Base-by-base conservation (phyloP, 2,329 filamentous ascomycete genomes). In the Penicillium occitanis region DNA sequence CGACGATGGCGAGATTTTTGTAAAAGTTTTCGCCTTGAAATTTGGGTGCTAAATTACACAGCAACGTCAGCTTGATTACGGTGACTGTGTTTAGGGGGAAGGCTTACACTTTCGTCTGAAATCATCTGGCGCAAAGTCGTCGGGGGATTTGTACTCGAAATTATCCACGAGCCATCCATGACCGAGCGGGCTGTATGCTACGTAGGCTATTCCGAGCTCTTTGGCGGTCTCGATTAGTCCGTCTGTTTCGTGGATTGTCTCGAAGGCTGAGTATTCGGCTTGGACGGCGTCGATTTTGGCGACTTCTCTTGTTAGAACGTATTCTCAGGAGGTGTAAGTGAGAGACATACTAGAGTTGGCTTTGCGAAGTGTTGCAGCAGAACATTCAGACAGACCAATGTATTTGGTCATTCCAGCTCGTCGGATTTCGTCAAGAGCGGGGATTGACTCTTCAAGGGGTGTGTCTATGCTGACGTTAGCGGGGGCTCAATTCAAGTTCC, bases 271-370 rank as follows among this genome's bases (percentile, higher is more conserved):
- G 70, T 83, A 82, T 63, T 83, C 81, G 1, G 80, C 80, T 64
- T 83, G 81, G 1, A 83, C 61, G 1, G 81, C 81, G 64, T 82
- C 79, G 30, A 83, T 82, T 64, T 79, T 80, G 67, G 80, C 80
- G 61, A 83, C 81, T 83, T 61, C 28, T 1, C 5, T 37, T 61
- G 59, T 75, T 25, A 73, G 67, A 22, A n/a, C 2, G 10, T n/a
- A 22, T 19, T 2, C 44, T 11, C 8, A 11, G n/a, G 2, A 19
- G 44, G 44, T 8, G n/a, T 33, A 19, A 19, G 19, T n/a, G n/a
- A 22, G 19, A 22, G 44, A 46, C 44, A 10, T 22, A 48, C 44
- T 48, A 13, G 44, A 48, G 44, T 22, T 22, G 19, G 44, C 44
- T 22, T 48, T 48, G 19, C 44, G 44, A 13, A 48, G 44, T 22